These are phyloP conservation scores for Taxillus chinensis DNA, from an alignment of 164 flowering plant species.

Conservation along the genomic window DNA sequence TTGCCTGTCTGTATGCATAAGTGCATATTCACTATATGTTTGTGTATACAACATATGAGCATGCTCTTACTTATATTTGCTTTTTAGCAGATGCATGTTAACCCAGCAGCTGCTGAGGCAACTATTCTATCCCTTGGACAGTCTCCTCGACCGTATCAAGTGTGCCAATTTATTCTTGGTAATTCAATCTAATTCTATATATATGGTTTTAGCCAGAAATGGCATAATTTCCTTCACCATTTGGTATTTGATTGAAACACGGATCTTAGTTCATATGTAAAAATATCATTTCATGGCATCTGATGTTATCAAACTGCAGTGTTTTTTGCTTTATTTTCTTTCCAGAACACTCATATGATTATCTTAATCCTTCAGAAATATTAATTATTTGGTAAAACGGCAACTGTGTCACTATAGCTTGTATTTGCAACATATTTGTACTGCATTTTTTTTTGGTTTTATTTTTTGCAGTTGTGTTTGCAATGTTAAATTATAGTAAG, in stretches of 20 bases:
- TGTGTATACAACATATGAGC: not conserved
- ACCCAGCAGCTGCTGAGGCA: constrained; percentile 81
- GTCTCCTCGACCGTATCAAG: constrained; percentile 66
- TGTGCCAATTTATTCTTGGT: constrained; percentile 88
- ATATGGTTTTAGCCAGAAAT: not conserved
- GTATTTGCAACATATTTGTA: too few species aligned
- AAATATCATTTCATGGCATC: not conserved
- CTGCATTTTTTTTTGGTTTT: too few species aligned
- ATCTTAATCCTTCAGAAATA: too few species aligned
- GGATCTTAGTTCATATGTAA: not conserved
- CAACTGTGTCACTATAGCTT: too few species aligned
- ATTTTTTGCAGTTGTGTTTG: too few species aligned
- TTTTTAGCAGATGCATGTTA: constrained; percentile 54
- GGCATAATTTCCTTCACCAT: not conserved
- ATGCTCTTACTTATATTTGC: not conserved
- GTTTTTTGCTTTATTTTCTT: too few species aligned
- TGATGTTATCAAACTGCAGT: not conserved
- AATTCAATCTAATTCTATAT: constrained; percentile 13
- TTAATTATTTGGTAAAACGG: too few species aligned
- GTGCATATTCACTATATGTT: too few species aligned
- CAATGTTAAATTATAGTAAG: too few species aligned
- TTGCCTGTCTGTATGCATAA: not conserved
- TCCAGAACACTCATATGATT: too few species aligned
- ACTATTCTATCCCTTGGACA: constrained; percentile 59
- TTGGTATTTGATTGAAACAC: not conserved